Percentiles rank a stretch among this genome's conserved stretches.
These are phyloP conservation scores for Tricharina praecox DNA, from an alignment of 495 filamentous ascomycete genomes.

Conservation along the genomic window DNA sequence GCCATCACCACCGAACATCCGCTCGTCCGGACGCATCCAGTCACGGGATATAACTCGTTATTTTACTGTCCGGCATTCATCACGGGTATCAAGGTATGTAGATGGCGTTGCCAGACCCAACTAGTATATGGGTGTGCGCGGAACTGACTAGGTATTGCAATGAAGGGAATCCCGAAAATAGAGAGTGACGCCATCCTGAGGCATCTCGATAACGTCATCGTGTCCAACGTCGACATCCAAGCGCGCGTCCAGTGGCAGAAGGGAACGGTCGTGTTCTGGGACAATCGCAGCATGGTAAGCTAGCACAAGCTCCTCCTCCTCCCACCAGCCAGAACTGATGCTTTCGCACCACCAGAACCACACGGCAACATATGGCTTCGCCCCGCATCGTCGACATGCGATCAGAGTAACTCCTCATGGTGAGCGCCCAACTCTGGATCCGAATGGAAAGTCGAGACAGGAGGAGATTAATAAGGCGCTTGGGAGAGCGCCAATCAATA, in stretches of 20 bases:
- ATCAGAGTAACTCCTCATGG: constrained; percentile 43
- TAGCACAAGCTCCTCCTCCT: not conserved
- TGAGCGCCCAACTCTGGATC: constrained; percentile 39
- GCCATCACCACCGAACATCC: constrained; percentile 39
- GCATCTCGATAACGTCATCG: constrained; percentile 44
- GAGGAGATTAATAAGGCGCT: constrained; percentile 36
- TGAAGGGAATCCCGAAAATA: constrained; percentile 52
- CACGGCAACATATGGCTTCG: constrained; percentile 43
- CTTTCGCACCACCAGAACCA: constrained; percentile 38
- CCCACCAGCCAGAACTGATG: constrained; percentile 1
- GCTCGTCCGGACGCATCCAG: constrained; percentile 52
- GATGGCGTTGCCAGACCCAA: too few species aligned
- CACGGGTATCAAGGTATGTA: too few species aligned
- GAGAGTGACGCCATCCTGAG: constrained; percentile 51
- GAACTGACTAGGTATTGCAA: too few species aligned
- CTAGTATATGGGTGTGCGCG: too few species aligned
- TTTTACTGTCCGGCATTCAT: constrained; percentile 72
- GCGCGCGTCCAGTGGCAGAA: constrained; percentile 55
- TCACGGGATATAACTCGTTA: constrained; percentile 62
- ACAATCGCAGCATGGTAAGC: constrained; percentile 48
- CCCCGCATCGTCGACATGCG: constrained; percentile 45
- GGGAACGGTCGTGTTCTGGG: constrained; percentile 58
- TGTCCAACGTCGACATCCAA: constrained; percentile 49
- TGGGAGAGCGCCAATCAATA: constrained; percentile 38
- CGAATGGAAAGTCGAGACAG: constrained; percentile 40